Evolutionary conservation across 768 basidiomycete genomes (phyloP).

Genomic region (Arthromyces matolae): DNA sequence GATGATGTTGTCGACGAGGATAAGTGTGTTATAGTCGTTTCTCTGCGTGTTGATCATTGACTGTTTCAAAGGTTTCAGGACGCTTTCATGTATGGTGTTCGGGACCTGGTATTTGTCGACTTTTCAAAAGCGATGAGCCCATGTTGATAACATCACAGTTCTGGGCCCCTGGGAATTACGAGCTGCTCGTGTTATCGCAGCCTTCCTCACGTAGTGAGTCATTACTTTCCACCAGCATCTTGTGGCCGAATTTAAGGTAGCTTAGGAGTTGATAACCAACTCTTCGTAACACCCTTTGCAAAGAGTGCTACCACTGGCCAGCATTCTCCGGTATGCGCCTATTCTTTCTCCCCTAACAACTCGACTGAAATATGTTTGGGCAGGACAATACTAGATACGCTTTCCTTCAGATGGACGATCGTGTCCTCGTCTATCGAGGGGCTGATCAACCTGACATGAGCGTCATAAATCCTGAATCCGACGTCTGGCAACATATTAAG

Average conservation of each 20-base stretch:
- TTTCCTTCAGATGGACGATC: constrained; percentile 93
- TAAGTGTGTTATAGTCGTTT: constrained; percentile 32
- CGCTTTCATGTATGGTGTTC: constrained; percentile 79
- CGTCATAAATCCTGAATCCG: constrained; percentile 95
- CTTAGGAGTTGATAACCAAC: constrained; percentile 59
- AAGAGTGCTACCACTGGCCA: constrained; percentile 92
- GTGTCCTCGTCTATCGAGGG: constrained; percentile 88
- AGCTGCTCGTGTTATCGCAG: constrained; percentile 72
- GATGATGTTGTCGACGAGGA: constrained; percentile 58
- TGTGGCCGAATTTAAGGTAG: constrained; percentile 3
- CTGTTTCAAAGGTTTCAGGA: constrained; percentile 61
- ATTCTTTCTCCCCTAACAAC: not conserved
- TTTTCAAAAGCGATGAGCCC: too few relatives aligned
- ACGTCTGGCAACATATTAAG: constrained; percentile 98
- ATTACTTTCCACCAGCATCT: not conserved
- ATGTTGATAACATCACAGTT: constrained; percentile 49
- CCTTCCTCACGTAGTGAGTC: constrained; percentile 47
- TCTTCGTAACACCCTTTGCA: constrained; percentile 88
- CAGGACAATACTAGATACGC: constrained; percentile 96
- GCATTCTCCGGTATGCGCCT: constrained; percentile 73
- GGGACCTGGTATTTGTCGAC: constrained; percentile 55
- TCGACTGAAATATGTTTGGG: not conserved
- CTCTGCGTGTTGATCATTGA: constrained; percentile 9
- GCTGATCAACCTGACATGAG: constrained; percentile 98
- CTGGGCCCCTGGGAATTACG: constrained; percentile 92